These are phyloP conservation scores for Boletus huronensis DNA, from an alignment of 768 basidiomycete species.

Conservation along the genomic window DNA sequence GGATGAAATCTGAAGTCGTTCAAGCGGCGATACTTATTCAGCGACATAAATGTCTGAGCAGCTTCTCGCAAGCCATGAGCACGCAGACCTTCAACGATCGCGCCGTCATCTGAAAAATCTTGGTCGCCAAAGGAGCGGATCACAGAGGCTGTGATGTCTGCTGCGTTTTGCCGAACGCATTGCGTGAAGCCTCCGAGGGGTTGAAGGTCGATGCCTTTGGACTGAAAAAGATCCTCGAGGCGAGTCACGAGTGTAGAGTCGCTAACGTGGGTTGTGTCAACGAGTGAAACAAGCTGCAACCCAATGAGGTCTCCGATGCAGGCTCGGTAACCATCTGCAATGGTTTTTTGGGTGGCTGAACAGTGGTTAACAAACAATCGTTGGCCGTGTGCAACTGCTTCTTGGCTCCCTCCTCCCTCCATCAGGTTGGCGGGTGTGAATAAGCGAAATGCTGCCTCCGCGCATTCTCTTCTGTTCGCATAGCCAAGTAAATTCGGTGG, in stretches of 20 bases:
- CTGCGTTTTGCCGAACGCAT: constrained; percentile 43
- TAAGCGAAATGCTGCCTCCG: constrained; percentile 59
- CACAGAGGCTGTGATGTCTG: constrained; percentile 55
- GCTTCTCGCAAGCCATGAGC: constrained; percentile 33
- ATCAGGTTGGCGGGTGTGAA: constrained; percentile 69
- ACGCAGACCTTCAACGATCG: constrained; percentile 47
- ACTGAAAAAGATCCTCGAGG: constrained; percentile 36
- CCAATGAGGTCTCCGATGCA: constrained; percentile 74
- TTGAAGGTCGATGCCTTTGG: constrained; percentile 29
- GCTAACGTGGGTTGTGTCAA: constrained; percentile 32
- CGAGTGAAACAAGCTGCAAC: constrained; percentile 48
- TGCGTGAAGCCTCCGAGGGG: constrained; percentile 34
- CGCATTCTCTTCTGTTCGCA: constrained; percentile 58
- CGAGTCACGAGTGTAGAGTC: constrained; percentile 21
- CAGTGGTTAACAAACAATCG: constrained; percentile 61
- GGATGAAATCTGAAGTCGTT: constrained; percentile 51
- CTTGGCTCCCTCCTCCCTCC: constrained; percentile 31
- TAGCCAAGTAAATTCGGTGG: constrained; percentile 79
- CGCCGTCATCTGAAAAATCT: constrained; percentile 51
- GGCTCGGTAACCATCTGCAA: constrained; percentile 48
- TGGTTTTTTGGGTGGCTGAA: constrained; percentile 48
- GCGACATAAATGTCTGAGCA: constrained; percentile 42
- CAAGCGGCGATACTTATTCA: constrained; percentile 50
- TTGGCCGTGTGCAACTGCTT: constrained; percentile 36
- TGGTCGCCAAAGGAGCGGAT: constrained; percentile 66